These are phyloP conservation scores for Dimocarpus longan DNA, from an alignment of 345 rosid species.

Conservation along the genomic window DNA sequence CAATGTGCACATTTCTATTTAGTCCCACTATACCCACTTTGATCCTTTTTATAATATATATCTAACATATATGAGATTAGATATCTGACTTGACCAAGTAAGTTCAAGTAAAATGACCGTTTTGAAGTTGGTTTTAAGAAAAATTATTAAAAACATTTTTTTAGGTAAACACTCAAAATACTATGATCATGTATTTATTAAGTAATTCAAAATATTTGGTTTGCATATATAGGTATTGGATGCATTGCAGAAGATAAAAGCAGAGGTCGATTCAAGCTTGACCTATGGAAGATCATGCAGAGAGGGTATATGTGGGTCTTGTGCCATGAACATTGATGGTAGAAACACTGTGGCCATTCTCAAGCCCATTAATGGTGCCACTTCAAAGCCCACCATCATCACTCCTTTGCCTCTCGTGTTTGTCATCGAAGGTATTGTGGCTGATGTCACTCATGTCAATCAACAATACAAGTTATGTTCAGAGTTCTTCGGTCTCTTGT, in stretches of 20 bases:
- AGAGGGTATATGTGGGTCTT: slow-evolving; percentile 82
- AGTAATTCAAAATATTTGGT: too few species aligned
- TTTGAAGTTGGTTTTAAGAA: too few species aligned
- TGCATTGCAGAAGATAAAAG: slow-evolving; percentile 68
- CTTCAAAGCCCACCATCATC: slow-evolving; percentile 44
- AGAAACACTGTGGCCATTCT: slow-evolving; percentile 73
- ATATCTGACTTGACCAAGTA: too few species aligned
- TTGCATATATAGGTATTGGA: slow-evolving; percentile 54
- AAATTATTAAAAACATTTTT: too few species aligned
- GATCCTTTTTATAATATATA: too few species aligned
- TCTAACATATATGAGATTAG: too few species aligned
- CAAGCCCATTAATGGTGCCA: slow-evolving; percentile 51
- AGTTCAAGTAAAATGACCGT: too few species aligned
- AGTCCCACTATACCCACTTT: too few species aligned
- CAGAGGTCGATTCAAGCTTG: slow-evolving; percentile 62
- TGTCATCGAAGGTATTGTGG: slow-evolving; percentile 63
- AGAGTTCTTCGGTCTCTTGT: background rate
- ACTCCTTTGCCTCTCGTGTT: slow-evolving; percentile 77
- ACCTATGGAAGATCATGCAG: slow-evolving; percentile 67
- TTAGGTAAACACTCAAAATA: too few species aligned
- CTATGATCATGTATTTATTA: too few species aligned
- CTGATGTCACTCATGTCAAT: slow-evolving; percentile 72
- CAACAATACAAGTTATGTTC: slow-evolving; percentile 58
- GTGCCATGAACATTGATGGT: slow-evolving; percentile 71
- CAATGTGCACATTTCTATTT: too few species aligned